Conservation (phyloP, 371 early-diverging fungal species). For the Encephalitozoon hellem region DNA sequence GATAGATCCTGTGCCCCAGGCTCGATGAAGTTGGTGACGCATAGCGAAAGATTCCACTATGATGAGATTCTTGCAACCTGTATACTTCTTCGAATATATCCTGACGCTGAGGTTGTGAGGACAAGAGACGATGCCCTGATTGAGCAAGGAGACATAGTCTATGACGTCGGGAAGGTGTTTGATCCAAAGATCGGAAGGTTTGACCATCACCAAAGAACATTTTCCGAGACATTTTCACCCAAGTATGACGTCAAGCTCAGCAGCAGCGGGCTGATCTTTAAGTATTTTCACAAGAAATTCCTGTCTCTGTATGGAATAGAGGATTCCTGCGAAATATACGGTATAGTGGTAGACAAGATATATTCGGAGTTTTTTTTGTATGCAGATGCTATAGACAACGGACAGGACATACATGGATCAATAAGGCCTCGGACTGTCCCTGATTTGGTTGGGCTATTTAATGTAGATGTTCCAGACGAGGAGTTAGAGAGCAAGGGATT, state of each 20-base stretch:
- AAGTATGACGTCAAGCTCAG: constrained; percentile 72
- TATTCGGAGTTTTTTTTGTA: constrained; percentile 50
- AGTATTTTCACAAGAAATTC: constrained; percentile 61
- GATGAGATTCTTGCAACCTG: constrained; percentile 86
- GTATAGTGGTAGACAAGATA: constrained; percentile 37
- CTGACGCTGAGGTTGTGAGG: constrained; percentile 64
- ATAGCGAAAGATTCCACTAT: constrained; percentile 59
- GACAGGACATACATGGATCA: constrained; percentile 37
- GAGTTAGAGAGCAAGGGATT: constrained; percentile 35
- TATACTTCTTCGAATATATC: constrained; percentile 66
- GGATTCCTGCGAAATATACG: neutral
- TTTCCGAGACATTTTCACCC: constrained; percentile 72
- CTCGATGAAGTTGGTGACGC: constrained; percentile 50
- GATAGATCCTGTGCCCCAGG: neutral
- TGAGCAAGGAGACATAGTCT: constrained; percentile 73
- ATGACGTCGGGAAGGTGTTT: constrained; percentile 90
- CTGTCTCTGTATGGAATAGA: neutral
- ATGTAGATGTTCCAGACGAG: neutral
- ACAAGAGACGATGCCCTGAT: constrained; percentile 74
- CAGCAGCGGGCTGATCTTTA: constrained; percentile 78
- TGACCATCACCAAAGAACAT: constrained; percentile 93
- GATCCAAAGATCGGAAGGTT: constrained; percentile 69
- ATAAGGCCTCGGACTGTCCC: constrained; percentile 45
- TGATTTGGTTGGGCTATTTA: constrained; percentile 16
- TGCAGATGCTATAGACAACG: constrained; percentile 60